Conservation (phyloP, 208 protist species). For the Lotmaria passim region DNA sequence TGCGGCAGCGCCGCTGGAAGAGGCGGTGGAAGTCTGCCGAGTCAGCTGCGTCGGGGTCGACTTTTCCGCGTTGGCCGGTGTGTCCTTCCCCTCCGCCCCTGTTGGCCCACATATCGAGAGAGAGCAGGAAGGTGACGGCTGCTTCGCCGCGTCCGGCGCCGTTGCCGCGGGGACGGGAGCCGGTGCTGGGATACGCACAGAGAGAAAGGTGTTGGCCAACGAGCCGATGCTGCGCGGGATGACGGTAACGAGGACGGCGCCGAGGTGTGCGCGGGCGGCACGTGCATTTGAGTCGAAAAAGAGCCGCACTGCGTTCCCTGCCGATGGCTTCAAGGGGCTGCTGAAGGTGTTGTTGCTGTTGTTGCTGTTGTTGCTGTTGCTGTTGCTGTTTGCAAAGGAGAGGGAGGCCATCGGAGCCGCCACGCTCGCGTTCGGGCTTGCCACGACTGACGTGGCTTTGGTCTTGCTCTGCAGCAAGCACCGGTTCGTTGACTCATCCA, state of each 20-base stretch:
- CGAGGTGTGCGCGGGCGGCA: conserved; percentile 37
- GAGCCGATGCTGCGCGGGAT: conserved; percentile 69
- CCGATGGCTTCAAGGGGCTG: not conserved
- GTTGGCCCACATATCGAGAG: too few species aligned
- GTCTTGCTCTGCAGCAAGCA: conserved; percentile 48
- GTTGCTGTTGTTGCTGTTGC: conserved; percentile 10
- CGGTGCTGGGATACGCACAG: conserved; percentile 45
- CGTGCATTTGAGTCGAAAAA: conserved; percentile 37
- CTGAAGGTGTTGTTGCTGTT: conserved; percentile 1
- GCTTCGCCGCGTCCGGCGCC: not conserved
- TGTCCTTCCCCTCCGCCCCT: too few species aligned
- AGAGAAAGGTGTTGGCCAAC: conserved; percentile 76
- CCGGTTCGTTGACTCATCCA: conserved; percentile 71
- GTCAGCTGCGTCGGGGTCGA: too few species aligned
- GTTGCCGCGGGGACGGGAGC: not conserved
- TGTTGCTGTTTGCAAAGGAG: not conserved
- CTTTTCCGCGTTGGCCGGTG: too few species aligned
- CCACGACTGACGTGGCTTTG: not conserved
- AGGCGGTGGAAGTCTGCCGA: not conserved
- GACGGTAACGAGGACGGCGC: conserved; percentile 56
- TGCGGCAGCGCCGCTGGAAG: not conserved
- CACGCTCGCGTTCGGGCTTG: conserved; percentile 9
- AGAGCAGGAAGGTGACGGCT: not conserved
- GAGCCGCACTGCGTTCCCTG: conserved; percentile 31
- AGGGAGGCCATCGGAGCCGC: not conserved